Base-by-base conservation (phyloP, 805 yeast species). In the Candida broadrunensis region DNA sequence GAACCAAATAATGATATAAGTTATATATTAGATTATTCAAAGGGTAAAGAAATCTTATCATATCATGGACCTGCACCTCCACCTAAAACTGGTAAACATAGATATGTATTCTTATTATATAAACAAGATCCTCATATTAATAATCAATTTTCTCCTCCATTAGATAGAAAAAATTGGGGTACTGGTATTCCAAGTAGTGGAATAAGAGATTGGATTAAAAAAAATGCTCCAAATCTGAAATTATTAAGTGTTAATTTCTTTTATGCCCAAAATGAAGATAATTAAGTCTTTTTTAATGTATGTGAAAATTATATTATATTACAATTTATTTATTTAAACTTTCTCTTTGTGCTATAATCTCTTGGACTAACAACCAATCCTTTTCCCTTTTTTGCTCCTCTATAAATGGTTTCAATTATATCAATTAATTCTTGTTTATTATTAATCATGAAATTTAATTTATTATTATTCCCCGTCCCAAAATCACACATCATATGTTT, bases 401-500 rank as follows among this genome's bases (percentile, higher is more conserved):
- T 65, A 61, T 85, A 93, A 1, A 91, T 80, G 0, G 90, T 83
- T 55, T 93, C 99, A 9, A 93, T 66, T 23, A 93, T 85, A 60
- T 91, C 98, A 16, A 93, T 85, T 72, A 93, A 63, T 51, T 89
- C 97, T 59, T 91, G 97, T 45, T 84, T 82, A 57, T 87, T 87
- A 32, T 78, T 81, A 11, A 80, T 73, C 38, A 59, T 54, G 62
- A 91, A 91, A 56, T 88, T 89, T 68, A 93, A 69, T 70, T 93
- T 91, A 70, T 93, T 93, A 63, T 93, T 93, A 58, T 93, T 89
- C 24, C 99, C 99, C 0, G 98, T 93, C 2, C 99, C 99, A 61
- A 90, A 89, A 69, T 93, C 99, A 63, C 97, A 88, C 95, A 93
- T 81, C 95, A 91, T 90, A 61, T 91, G 98, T 60, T 88, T 85